Evolutionary conservation across 495 filamentous ascomycete species (phyloP), one percentile per base, ranked within the genome.

Genomic region (Glonium stellatum): DNA sequence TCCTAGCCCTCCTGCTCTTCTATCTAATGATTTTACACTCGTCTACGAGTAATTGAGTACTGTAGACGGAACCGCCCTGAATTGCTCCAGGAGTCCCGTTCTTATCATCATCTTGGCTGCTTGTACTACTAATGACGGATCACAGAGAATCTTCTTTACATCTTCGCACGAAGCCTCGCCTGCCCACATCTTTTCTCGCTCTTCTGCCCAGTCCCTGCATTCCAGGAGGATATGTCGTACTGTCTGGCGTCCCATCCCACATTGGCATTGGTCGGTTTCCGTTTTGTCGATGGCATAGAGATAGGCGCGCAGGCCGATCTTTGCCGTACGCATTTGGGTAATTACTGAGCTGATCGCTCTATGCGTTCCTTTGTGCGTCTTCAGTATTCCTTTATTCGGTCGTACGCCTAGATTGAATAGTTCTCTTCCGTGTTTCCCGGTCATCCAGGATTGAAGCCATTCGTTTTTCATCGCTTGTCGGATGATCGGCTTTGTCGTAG

Each of bases 201-300:
- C 64, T 23, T 69, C 68, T n/a, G 12, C 49, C 63, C 59, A 70
- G 57, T 69, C 67, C 47, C 61, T 39, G 57, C 67, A 74, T 27
- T 72, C 63, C 10, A 73, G 58, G 37, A 75, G 59, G 56, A 76
- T 56, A 31, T 76, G 69, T 5, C 57, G 57, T 52, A 69, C 61
- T 8, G 70, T 71, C 57, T 73, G 63, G 1, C 12, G 39, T 50
- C 67, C 67, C 10, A 54, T 56, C 25, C 60, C 61, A 47, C 63
- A 74, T 54, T 62, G 18, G 59, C 65, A 74, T 58, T 62, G 1
- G 22, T 69, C 62, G 11, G 63, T 65, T 10, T 73, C 64, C 21
- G 64, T 57, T 48, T 62, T 66, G 44, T 70, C 66, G 52, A 75
- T 74, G 4, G 21, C 19, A 48, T 67, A 27, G 57, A 76, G 72